Base-by-base conservation (phyloP, 1,284 basidiomycete genomes). In the Lignosus rhinocerotis region DNA sequence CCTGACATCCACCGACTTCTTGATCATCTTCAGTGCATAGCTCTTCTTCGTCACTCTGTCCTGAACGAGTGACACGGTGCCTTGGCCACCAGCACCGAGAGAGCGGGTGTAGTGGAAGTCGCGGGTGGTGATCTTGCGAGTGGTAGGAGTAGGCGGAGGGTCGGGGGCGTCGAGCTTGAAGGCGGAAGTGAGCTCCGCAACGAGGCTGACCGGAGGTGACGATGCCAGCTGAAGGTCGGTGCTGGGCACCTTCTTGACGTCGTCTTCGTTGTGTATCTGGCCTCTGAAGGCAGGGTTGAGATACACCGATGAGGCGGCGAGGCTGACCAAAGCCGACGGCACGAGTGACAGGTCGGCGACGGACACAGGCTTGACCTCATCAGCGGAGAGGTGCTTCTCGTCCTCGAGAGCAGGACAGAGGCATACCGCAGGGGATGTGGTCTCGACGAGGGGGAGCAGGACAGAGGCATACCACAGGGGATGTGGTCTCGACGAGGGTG, bases 11-110 rank as follows among this genome's bases (percentile, higher is more conserved):
- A 25, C 25, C 25, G 25, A 32, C 55, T 69, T 69, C 45, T 51
- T 36, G 46, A 69, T 47, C 38, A 64, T 58, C 62, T 70, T 70
- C 39, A 70, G 55, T 31, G 68, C 67, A 17, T 57, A 57, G 6
- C 50, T 12, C n/a, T 30, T 38, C 19, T 54, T 53, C 7, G 60
- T 59, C 14, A 50, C 34, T 34, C 39, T 57, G 44, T 68, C 54
- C 14, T 51, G 34, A 11, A 68, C 68, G 19, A 65, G 64, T 9
- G 58, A 58, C 14, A 70, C 68, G 1, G 51, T 38, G 11, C 66
- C 68, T n/a, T 65, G 64, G 1, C 61, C 63, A 30, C 68, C 68
- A 45, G 61, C 47, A 19, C 68, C 68, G 31, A 70, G 60, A 7
- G 49, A n/a, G 21, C 53, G 49, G 25, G 64, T 9, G 17, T 59